A percentile compares a stretch with the other conserved stretches of the same genome.
Evolutionary conservation across 2,329 filamentous ascomycete genomes (phyloP).

Genomic region (Ophiostoma himal-ulmi): DNA sequence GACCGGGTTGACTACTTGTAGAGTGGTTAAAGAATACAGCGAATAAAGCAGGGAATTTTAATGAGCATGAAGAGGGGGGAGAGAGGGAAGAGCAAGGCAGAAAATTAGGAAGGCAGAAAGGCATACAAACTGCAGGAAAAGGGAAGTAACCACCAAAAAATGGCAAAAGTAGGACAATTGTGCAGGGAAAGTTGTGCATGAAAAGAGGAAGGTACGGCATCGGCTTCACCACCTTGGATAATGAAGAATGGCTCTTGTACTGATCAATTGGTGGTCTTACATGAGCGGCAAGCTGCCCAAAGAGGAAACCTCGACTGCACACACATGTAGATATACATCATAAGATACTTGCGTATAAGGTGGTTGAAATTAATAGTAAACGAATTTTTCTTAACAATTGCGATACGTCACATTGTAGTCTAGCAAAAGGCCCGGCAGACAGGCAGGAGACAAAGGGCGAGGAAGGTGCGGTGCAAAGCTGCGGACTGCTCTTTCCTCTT

Average conservation of each 20-base stretch:
- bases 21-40: not conserved
- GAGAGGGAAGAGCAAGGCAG: not conserved
- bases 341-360: not conserved
- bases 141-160: not conserved
- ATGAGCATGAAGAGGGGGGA: not conserved
- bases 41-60: slow-evolving; percentile 10
- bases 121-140: not conserved
- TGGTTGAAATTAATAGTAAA: not conserved
- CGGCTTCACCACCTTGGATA: not conserved
- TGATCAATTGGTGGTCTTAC: slow-evolving; percentile 3
- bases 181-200: not conserved
- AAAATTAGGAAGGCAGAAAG: not conserved
- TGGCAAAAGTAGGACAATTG: not conserved
- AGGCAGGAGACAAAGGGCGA: not conserved
- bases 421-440: not conserved
- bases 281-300: slow-evolving; percentile 8
- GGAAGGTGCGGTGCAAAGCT: not conserved
- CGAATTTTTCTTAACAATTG: not conserved
- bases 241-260: not conserved
- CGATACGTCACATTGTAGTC: not conserved
- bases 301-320: slow-evolving; percentile 2
- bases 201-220: not conserved
- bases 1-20: not conserved
- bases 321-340: slow-evolving; percentile 1
- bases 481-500: not conserved